These are phyloP conservation scores for Chlamydomonas sp. DNA, from an alignment of 139 green algal species.

Conservation along the genomic window DNA sequence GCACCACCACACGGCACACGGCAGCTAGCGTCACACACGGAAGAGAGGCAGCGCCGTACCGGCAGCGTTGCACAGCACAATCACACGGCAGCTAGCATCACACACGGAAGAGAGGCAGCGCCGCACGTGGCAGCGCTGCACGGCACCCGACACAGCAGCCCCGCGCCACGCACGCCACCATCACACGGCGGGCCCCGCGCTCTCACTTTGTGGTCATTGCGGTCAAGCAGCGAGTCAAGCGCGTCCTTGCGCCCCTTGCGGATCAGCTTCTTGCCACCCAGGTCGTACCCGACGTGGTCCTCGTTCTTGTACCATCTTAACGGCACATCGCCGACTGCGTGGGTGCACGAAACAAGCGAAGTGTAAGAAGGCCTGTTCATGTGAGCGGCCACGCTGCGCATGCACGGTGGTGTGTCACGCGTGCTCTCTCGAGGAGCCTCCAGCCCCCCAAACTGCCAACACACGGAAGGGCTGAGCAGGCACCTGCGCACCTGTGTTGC, in stretches of 20 bases:
- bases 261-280: slow-evolving; percentile 59
- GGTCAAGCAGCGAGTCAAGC: slow-evolving; percentile 69
- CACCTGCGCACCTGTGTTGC: slow-evolving; percentile 62
- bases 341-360: not conserved
- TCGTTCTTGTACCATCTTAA: slow-evolving; percentile 93
- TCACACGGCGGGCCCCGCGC: too few relatives aligned
- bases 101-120: too few relatives aligned
- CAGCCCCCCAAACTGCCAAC: too few relatives aligned
- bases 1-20: too few relatives aligned
- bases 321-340: slow-evolving; percentile 76
- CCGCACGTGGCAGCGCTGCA: too few relatives aligned
- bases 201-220: slow-evolving; percentile 51
- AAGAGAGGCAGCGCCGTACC: too few relatives aligned
- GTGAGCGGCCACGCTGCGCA: not conserved
- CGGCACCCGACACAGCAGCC: too few relatives aligned
- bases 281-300: slow-evolving; percentile 92
- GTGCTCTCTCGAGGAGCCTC: too few relatives aligned
- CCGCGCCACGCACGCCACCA: too few relatives aligned
- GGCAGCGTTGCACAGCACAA: too few relatives aligned
- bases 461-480: not conserved
- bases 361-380: not conserved
- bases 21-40: too few relatives aligned
- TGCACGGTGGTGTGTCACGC: not conserved
- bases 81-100: too few relatives aligned
- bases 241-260: slow-evolving; percentile 53